phyloP scores from a whole-genome alignment of 2,329 filamentous ascomycete genomes.

The Teratosphaeria gauchensis region DNA sequence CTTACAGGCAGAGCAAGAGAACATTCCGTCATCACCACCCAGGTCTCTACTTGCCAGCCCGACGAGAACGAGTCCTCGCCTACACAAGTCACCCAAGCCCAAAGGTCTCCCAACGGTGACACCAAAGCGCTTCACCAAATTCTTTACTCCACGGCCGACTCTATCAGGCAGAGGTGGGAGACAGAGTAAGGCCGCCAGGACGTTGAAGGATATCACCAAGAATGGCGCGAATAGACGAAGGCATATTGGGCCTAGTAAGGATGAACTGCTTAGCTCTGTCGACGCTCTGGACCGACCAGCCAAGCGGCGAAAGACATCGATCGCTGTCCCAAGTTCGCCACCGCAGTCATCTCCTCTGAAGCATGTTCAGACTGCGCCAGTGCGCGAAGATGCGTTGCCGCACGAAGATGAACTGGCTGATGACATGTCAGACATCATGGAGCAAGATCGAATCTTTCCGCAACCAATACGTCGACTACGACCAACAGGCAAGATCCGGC shows the following conservation, averaged over 20 bases:
- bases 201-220: constrained; percentile 41
- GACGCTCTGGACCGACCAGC: constrained; percentile 9
- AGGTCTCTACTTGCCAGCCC: constrained; percentile 2
- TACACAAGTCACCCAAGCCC: constrained; percentile 24
- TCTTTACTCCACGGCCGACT: constrained; percentile 40
- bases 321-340: constrained; percentile 36
- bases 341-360: constrained; percentile 41
- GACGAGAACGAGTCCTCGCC: not conserved
- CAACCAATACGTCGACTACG: constrained; percentile 31
- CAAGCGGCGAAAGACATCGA: constrained; percentile 20
- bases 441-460: constrained; percentile 33
- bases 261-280: constrained; percentile 13
- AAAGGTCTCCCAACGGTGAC: constrained; percentile 42
- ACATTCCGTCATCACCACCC: constrained; percentile 21
- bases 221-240: constrained; percentile 32
- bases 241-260: constrained; percentile 2
- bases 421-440: constrained; percentile 30
- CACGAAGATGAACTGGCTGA: constrained; percentile 22
- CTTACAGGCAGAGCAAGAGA: constrained; percentile 21
- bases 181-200: constrained; percentile 32
- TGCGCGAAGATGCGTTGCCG: constrained; percentile 6
- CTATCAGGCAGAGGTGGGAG: constrained; percentile 16
- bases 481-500: constrained; percentile 24
- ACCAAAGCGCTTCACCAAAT: constrained; percentile 41
- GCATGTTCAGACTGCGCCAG: constrained; percentile 20